Evolutionary conservation across 2,329 filamentous ascomycete species (phyloP).

Genomic region (Sporothrix phasma): DNA sequence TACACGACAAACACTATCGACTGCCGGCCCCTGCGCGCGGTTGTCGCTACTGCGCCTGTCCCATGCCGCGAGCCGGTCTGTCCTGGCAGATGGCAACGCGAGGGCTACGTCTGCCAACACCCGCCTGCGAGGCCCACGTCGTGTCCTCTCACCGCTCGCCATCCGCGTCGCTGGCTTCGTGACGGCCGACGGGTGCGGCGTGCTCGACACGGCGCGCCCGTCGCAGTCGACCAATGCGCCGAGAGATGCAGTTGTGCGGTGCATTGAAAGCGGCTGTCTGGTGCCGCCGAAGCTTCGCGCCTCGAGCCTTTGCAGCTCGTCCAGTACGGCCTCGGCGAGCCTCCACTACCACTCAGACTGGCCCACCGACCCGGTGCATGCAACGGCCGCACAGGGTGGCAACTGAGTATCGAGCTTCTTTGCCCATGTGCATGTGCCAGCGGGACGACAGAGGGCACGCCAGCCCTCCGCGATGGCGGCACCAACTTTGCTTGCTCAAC

Average conservation of each 20-base stretch:
- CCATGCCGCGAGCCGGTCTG: background rate
- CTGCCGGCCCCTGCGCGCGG: background rate
- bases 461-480: slow-evolving; percentile 31
- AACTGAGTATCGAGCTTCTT: slow-evolving; percentile 40
- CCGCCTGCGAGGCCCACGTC: slow-evolving; percentile 34
- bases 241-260: slow-evolving; percentile 34
- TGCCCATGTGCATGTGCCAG: slow-evolving; percentile 33
- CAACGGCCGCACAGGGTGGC: slow-evolving; percentile 32
- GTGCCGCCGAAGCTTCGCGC: too few relatives aligned
- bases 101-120: slow-evolving; percentile 13
- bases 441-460: background rate
- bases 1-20: background rate
- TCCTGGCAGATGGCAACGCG: background rate
- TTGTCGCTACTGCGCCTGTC: background rate
- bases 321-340: slow-evolving; percentile 35
- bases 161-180: slow-evolving; percentile 41
- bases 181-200: slow-evolving; percentile 31
- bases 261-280: slow-evolving; percentile 41
- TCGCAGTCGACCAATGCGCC: slow-evolving; percentile 37
- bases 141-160: slow-evolving; percentile 40
- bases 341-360: slow-evolving; percentile 44
- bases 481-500: slow-evolving; percentile 38
- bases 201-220: slow-evolving; percentile 30
- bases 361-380: slow-evolving; percentile 33
- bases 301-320: slow-evolving; percentile 41